Conservation (phyloP, 2,329 filamentous ascomycete genomes). For the Aureobasidium sp. region DNA sequence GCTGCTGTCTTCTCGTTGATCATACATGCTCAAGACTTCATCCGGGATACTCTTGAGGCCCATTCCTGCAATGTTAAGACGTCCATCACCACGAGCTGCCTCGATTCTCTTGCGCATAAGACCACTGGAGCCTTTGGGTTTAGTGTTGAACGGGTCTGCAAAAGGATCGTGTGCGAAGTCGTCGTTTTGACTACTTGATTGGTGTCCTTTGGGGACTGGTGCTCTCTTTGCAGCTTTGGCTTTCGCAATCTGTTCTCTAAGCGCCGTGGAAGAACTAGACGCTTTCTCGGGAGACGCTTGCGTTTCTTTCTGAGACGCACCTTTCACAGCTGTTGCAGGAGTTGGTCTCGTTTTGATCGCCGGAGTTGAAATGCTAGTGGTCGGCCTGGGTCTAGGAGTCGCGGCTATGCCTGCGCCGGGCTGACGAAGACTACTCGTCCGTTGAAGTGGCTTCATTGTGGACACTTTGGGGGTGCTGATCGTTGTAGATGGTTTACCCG, state of each 20-base stretch:
- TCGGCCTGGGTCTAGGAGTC: conserved; percentile 5
- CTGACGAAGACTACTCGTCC: conserved; percentile 4
- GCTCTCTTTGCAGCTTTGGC: conserved; percentile 62
- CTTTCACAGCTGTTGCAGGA: neutral
- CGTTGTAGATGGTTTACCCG: neutral
- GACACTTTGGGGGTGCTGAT: conserved; percentile 17
- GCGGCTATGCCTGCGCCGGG: neutral
- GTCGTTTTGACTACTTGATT: conserved; percentile 20
- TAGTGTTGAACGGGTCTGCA: conserved; percentile 64
- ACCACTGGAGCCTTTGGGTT: conserved; percentile 51
- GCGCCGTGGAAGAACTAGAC: conserved; percentile 56
- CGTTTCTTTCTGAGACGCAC: neutral
- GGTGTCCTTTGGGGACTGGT: neutral
- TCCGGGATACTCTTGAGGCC: conserved; percentile 68
- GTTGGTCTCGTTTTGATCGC: neutral
- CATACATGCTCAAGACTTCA: conserved; percentile 87
- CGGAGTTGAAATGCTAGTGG: neutral
- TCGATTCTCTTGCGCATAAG: conserved; percentile 66
- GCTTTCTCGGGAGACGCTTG: neutral
- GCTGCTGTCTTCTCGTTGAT: conserved; percentile 53
- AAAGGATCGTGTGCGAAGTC: conserved; percentile 52
- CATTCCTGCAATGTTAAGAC: conserved; percentile 82
- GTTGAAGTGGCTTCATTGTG: neutral
- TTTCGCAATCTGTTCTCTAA: conserved; percentile 87
- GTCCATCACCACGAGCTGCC: conserved; percentile 65